Conservation (phyloP, 257 asterid genomes). For the Solanum paucissectum region DNA sequence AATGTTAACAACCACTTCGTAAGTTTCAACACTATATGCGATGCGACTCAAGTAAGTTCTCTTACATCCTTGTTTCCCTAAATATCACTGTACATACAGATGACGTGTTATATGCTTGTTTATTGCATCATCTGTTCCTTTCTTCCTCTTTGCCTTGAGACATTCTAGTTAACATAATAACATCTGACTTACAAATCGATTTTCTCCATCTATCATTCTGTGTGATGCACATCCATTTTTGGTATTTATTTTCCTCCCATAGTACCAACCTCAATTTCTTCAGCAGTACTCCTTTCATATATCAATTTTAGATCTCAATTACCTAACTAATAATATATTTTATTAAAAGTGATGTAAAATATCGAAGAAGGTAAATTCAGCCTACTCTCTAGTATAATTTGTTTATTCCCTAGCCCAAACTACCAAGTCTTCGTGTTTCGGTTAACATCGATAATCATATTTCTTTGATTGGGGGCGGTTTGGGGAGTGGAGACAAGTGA, state of each 20-base stretch:
- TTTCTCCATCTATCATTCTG: not conserved
- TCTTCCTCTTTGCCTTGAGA: not conserved
- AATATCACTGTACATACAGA: not conserved
- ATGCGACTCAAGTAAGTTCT: slow-evolving; percentile 84
- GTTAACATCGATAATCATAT: not conserved
- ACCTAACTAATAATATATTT: not conserved
- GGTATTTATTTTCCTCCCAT: not conserved
- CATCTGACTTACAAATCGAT: not conserved
- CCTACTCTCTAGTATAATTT: not conserved
- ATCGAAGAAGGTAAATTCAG: not conserved
- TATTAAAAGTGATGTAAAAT: not conserved
- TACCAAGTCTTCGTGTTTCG: not conserved
- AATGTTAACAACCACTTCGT: slow-evolving; percentile 74
- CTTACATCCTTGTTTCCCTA: not conserved
- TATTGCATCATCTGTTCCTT: not conserved
- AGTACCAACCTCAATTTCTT: not conserved
- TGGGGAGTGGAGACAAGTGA: not conserved
- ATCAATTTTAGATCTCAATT: not conserved
- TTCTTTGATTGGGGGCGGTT: not conserved
- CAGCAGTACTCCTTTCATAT: not conserved
- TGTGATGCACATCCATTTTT: not conserved
- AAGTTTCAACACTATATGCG: slow-evolving; percentile 96
- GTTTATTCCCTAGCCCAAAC: not conserved
- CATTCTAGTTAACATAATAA: not conserved
- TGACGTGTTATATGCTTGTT: not conserved